Conservation (phyloP, 2,329 filamentous ascomycete species). For the Amauroascus verrucosus region DNA sequence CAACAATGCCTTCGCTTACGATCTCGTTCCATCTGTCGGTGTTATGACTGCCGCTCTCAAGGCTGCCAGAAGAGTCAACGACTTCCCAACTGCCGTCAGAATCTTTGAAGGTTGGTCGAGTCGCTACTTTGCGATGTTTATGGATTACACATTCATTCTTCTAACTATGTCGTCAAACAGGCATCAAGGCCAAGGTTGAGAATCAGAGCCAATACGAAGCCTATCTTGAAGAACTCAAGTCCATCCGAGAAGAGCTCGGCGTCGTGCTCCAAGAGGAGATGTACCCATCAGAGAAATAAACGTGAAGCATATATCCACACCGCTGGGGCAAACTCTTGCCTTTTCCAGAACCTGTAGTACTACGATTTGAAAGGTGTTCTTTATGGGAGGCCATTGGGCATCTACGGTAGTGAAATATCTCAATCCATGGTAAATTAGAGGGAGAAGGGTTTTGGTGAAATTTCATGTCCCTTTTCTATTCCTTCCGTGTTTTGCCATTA, state of each 20-base stretch:
- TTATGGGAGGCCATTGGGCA: neutral
- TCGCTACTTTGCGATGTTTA: neutral
- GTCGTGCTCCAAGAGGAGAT: constrained; percentile 84
- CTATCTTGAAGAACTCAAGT: constrained; percentile 82
- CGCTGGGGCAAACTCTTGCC: neutral
- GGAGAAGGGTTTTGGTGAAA: constrained; percentile 4
- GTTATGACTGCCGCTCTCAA: constrained; percentile 86
- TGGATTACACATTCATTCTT: neutral
- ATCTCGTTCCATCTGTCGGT: constrained; percentile 89
- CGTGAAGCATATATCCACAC: neutral
- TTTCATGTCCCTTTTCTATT: neutral
- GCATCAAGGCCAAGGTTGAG: constrained; percentile 98
- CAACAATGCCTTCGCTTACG: constrained; percentile 99
- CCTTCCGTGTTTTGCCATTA: too few species aligned
- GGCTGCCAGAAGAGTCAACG: constrained; percentile 91
- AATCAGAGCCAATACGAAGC: constrained; percentile 97
- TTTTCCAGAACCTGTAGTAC: constrained; percentile 7
- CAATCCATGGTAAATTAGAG: constrained; percentile 5
- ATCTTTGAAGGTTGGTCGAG: constrained; percentile 84
- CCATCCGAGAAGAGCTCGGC: constrained; percentile 85
- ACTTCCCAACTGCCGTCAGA: constrained; percentile 95
- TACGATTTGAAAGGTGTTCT: constrained; percentile 9
- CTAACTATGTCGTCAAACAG: constrained; percentile 38
- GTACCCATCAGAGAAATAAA: constrained; percentile 53
- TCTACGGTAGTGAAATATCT: constrained; percentile 1